phyloP scores from a whole-genome alignment of 1,284 basidiomycete genomes.

The Inonotus obliquus region DNA sequence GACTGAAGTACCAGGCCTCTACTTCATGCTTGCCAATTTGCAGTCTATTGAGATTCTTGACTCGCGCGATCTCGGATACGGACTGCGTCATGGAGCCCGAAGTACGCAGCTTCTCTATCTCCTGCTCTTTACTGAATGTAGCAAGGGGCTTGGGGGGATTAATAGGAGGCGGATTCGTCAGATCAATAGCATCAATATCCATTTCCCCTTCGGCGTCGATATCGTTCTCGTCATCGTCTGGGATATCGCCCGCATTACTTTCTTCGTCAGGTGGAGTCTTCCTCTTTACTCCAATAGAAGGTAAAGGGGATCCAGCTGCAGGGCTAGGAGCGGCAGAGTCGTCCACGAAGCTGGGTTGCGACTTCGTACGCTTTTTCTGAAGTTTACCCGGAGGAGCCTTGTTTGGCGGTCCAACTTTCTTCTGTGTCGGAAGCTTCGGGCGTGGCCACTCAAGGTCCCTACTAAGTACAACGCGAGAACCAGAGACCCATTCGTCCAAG shows the following conservation, averaged over 20 bases:
- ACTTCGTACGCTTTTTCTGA: constrained; percentile 26
- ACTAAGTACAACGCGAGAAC: constrained; percentile 77
- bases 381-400: constrained; percentile 24
- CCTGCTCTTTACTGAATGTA: constrained; percentile 90
- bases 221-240: constrained; percentile 55
- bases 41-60: constrained; percentile 96
- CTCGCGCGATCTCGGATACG: constrained; percentile 93
- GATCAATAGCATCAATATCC: constrained; percentile 42
- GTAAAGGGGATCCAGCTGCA: constrained; percentile 32
- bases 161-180: constrained; percentile 31
- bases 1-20: constrained; percentile 99
- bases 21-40: constrained; percentile 97
- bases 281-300: constrained; percentile 53
- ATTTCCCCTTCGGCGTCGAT: constrained; percentile 48
- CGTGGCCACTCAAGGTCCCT: constrained; percentile 96
- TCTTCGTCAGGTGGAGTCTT: constrained; percentile 56
- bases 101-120: constrained; percentile 97
- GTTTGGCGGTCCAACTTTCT: constrained; percentile 37
- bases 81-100: constrained; percentile 99
- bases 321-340: constrained; percentile 38
- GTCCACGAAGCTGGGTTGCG: constrained; percentile 39
- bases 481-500: constrained; percentile 97
- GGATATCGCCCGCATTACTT: constrained; percentile 60
- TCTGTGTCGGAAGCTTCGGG: constrained; percentile 66
- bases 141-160: constrained; percentile 44